Conservation (phyloP, 2,329 filamentous ascomycete genomes). For the Cladophialophora yegresii region DNA sequence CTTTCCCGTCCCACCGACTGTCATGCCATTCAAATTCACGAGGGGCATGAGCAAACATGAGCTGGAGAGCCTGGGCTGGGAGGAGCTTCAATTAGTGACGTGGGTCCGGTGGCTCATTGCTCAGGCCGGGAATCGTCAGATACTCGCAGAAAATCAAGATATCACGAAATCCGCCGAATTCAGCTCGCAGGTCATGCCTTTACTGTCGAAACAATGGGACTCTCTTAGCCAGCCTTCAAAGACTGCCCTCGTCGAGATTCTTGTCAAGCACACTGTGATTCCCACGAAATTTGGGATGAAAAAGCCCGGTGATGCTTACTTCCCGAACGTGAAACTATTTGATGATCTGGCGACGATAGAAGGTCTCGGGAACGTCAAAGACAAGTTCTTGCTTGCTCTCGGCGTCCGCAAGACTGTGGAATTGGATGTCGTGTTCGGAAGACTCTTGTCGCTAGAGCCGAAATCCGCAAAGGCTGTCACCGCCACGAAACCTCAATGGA, state of each 20-base stretch:
- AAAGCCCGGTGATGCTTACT: conserved; percentile 82
- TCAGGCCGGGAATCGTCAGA: conserved; percentile 59
- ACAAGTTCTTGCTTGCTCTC: conserved; percentile 79
- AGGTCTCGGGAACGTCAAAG: conserved; percentile 76
- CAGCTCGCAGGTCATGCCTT: conserved; percentile 71
- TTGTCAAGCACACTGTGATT: conserved; percentile 72
- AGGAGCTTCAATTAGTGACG: conserved; percentile 76
- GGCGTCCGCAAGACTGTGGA: conserved; percentile 96
- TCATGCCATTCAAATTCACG: conserved; percentile 82
- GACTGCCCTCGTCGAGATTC: conserved; percentile 62
- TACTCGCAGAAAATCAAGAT: conserved; percentile 63
- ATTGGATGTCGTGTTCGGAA: conserved; percentile 86
- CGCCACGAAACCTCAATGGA: conserved; percentile 63
- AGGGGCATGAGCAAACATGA: conserved; percentile 66
- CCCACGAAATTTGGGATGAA: conserved; percentile 91
- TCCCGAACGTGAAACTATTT: conserved; percentile 89
- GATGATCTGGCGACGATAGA: conserved; percentile 85
- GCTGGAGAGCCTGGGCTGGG: conserved; percentile 81
- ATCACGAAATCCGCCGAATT: conserved; percentile 73
- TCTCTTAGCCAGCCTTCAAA: conserved; percentile 68
- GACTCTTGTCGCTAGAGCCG: conserved; percentile 64
- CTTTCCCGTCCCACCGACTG: conserved; percentile 76
- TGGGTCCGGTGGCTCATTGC: conserved; percentile 84
- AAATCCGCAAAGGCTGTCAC: conserved; percentile 43
- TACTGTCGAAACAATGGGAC: conserved; percentile 90